Base-by-base conservation (phyloP, 208 protist genomes). In the Leishmania major region DNA sequence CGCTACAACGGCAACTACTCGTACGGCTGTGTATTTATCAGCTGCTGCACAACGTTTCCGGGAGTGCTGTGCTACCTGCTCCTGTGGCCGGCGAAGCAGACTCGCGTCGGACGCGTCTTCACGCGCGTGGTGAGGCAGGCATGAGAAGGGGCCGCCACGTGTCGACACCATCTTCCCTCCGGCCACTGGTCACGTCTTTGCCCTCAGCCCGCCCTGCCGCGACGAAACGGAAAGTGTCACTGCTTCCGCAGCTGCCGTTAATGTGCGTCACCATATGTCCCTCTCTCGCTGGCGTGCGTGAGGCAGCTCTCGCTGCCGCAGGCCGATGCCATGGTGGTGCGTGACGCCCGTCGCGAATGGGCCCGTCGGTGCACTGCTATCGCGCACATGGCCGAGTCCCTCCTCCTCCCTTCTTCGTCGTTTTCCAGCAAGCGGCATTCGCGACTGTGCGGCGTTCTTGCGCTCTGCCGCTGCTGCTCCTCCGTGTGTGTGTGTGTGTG, bases 21-120 rank as follows among this genome's bases (percentile, higher is more conserved):
- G 6, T 93, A 92, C 75, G 90, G 91, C 59, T 96, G 90, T 83
- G 81, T 93, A n/a, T 90, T 96, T 60, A 95, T 94, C 86, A 94
- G 90, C 81, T 85, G 75, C 77, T 91, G 85, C 87, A 89, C 94
- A 81, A 89, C 89, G 7, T 51, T 88, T 15, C 90, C 93, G 1
- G 91, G 85, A 22, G 70, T 90, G 35, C 75, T 95, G 66, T 96
- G 93, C 84, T 96, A 93, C 77, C 53, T 91, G 35, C 69, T 88
- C 13, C 74, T 95, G 77, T 95, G 90, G 91, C 72, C 81, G 0
- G 79, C 90, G 66, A 96, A 96, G 84, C 78, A 84, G 64, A 86
- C 85, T 70, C n/a, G 47, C 45, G 45, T 88, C 59, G 79, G 82
- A 0, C 88, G 82, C 66, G 47, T 78, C 35, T 76, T 85, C 31